Evolutionary conservation across 192 early-diverging fungal species (phyloP).

Genomic region (Entrophospora sp.): DNA sequence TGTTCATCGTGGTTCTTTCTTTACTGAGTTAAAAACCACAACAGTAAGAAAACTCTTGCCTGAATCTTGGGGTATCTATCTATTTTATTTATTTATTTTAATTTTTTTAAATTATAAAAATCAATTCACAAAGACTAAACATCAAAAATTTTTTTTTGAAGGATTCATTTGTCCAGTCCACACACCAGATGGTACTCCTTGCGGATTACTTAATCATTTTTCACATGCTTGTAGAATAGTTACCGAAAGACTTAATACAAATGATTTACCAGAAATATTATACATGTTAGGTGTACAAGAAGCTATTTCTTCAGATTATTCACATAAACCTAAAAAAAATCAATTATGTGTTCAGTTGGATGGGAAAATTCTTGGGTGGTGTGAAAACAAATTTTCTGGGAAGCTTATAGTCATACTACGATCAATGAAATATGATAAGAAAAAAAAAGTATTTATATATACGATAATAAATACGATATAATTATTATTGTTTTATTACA

Average conservation of each 20-base stretch:
- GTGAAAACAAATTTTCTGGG: no score
- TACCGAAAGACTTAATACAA: constrained; percentile 55
- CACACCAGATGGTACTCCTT: constrained; percentile 96
- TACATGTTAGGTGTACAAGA: constrained; percentile 71
- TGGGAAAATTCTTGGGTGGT: constrained; percentile 90
- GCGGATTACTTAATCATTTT: constrained; percentile 95
- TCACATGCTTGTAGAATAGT: constrained; percentile 81
- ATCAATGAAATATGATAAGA: no score
- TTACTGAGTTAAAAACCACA: constrained; percentile 96
- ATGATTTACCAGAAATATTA: constrained; percentile 55
- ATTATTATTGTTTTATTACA: no score
- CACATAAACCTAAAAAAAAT: constrained; percentile 35
- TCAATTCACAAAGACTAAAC: no score
- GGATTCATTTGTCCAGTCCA: constrained; percentile 95
- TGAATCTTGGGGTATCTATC: constrained; percentile 92
- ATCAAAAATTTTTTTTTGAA: no score
- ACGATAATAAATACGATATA: no score
- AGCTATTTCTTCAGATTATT: constrained; percentile 34
- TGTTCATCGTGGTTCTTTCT: constrained; percentile 97
- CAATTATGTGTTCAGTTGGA: constrained; percentile 70
- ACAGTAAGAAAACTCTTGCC: constrained; percentile 93
- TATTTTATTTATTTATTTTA: no score
- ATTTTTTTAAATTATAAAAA: no score
- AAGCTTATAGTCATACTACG: no score
- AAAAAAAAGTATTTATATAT: no score